Evolutionary conservation across 345 rosid genomes (phyloP).

Genomic region (Geranium brycei): DNA sequence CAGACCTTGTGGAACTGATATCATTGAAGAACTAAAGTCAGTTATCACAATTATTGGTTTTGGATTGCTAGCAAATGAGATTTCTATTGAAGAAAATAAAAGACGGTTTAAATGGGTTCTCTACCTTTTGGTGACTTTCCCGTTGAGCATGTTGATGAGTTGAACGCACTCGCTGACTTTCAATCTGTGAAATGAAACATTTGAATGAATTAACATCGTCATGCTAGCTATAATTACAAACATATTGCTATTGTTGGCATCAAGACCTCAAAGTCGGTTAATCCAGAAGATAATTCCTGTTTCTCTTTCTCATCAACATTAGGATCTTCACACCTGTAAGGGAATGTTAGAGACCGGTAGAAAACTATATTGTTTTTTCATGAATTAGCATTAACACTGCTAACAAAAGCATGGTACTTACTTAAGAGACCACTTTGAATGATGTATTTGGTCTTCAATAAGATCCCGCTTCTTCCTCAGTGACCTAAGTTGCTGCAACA

Average conservation of each 20-base stretch:
- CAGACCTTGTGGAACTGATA: slow-evolving; percentile 67
- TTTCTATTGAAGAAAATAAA: background rate
- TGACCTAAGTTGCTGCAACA: slow-evolving; percentile 45
- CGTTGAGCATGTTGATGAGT: slow-evolving; percentile 49
- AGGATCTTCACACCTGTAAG: background rate
- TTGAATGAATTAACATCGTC: background rate
- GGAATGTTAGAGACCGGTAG: background rate
- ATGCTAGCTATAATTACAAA: slow-evolving; percentile 1
- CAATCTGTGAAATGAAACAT: slow-evolving; percentile 25
- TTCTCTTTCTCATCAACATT: slow-evolving; percentile 24
- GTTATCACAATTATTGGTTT: too few relatives aligned
- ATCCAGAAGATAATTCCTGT: slow-evolving; percentile 20
- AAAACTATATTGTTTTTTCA: background rate
- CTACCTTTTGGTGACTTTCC: slow-evolving; percentile 57
- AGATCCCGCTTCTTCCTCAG: slow-evolving; percentile 60
- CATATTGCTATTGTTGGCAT: background rate
- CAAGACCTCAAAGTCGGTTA: slow-evolving; percentile 43
- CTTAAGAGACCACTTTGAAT: slow-evolving; percentile 58
- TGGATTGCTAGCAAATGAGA: background rate
- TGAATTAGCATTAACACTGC: background rate
- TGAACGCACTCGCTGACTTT: slow-evolving; percentile 31
- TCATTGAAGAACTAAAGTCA: background rate
- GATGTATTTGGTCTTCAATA: slow-evolving; percentile 63
- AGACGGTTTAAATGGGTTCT: background rate
- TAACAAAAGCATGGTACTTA: slow-evolving; percentile 14